Conservation (phyloP, 2,329 filamentous ascomycete genomes). For the Monilinia vaccinii-corymbosi region DNA sequence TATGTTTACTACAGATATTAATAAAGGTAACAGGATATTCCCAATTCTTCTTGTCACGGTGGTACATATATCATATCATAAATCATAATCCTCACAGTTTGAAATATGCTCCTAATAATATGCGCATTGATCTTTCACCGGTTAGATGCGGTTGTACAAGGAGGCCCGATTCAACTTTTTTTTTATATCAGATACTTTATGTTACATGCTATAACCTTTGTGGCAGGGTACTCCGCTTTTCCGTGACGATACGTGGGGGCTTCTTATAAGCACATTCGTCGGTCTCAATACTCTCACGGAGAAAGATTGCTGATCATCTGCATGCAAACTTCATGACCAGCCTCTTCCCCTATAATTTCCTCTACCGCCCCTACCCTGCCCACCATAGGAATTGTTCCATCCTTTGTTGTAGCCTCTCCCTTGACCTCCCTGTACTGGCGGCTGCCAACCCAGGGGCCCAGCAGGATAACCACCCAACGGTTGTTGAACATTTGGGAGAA, state of each 20-base stretch:
- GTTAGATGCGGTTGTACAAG: slow-evolving; percentile 9
- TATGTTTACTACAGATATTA: no score
- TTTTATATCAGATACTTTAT: neutral
- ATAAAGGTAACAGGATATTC: no score
- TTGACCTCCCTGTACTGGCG: slow-evolving; percentile 8
- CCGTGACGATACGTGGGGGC: slow-evolving; percentile 8
- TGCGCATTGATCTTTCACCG: slow-evolving; percentile 1
- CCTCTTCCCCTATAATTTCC: slow-evolving; percentile 25
- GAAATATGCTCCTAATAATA: neutral
- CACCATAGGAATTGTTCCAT: slow-evolving; percentile 19
- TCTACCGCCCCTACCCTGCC: slow-evolving; percentile 20
- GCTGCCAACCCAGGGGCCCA: slow-evolving; percentile 24
- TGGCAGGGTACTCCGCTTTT: slow-evolving; percentile 10
- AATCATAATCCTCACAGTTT: neutral
- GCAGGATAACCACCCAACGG: slow-evolving; percentile 14
- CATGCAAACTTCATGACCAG: slow-evolving; percentile 12
- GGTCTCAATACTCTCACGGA: neutral
- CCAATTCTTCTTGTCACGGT: no score
- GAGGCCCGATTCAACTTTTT: neutral
- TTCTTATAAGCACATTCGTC: neutral
- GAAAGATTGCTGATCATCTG: neutral
- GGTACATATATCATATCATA: no score
- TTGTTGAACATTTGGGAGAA: slow-evolving; percentile 13
- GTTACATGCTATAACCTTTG: slow-evolving; percentile 11
- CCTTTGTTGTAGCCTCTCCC: slow-evolving; percentile 21